Base-by-base conservation (phyloP, 495 filamentous ascomycete genomes). In the Hypoxylon trugodes region DNA sequence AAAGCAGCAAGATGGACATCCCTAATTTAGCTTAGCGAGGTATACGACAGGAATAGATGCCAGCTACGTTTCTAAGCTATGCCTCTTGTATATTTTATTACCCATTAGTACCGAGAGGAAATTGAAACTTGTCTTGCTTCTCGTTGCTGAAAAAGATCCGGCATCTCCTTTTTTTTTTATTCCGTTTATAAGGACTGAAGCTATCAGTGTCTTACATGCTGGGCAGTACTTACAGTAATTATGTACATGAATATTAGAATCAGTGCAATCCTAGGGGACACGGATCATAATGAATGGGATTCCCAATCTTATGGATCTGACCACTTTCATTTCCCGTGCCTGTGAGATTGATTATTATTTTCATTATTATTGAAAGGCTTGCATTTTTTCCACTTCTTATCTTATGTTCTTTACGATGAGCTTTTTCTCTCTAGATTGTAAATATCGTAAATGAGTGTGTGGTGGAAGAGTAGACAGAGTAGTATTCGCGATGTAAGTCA, bases 1-100 rank as follows among this genome's bases (percentile, higher is more conserved):
- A 65, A 65, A 65, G 55, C 61, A 59, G 54, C 61, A 65, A 59
- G 37, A 55, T 42, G 21, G 13, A 46, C 26, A 50, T 66, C 30
- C 56, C 32, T 15, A 43, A 50, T 60, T 26, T 13, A 56, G 55
- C 16, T 38, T 65, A 60, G 62, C 49, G 56, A 55, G 5, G 36
- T 28, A 47, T 54, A n/a, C n/a, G n/a, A 13, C 10, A 54, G 30
- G 40, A n/a, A n/a, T n/a, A n/a, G n/a, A 47, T 53, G 40, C 45
- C 36, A 32, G 30, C 36, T 36, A 45, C 24, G 24, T 46, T 59
- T 26, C 10, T 19, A 36, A 22, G 32, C 40, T 25, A 41, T 62
- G 13, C 16, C 19, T 12, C 32, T 47, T 37, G 40, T 36, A 51
- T 43, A 28, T 49, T 41, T 41, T 24, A 48, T 47, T 58, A 32